Evolutionary conservation across 257 asterid genomes (phyloP).

Genomic region (Nicotiana paniculata): DNA sequence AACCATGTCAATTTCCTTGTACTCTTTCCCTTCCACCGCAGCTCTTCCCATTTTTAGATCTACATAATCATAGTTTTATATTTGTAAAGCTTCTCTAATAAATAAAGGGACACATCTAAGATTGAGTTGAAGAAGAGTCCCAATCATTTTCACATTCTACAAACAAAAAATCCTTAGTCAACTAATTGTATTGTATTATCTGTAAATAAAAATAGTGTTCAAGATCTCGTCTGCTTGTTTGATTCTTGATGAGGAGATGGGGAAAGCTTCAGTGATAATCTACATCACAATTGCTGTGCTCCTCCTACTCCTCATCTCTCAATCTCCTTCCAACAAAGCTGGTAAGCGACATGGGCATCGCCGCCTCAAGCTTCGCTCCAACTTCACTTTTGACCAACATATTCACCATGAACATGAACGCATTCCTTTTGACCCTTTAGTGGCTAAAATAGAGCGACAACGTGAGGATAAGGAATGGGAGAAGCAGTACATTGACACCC

Average conservation of each 20-base stretch:
- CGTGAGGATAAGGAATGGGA: slow-evolving; percentile 86
- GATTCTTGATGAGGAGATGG: slow-evolving; percentile 51
- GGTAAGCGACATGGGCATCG: slow-evolving; percentile 54
- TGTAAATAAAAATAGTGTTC: no score
- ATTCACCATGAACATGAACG: slow-evolving; percentile 19
- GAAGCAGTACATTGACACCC: slow-evolving; percentile 44
- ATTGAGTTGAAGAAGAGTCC: neutral
- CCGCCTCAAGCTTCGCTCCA: slow-evolving; percentile 82
- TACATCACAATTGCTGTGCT: slow-evolving; percentile 56
- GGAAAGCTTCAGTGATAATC: slow-evolving; percentile 55
- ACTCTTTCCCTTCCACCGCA: neutral
- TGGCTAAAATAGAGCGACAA: slow-evolving; percentile 74
- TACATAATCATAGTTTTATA: neutral
- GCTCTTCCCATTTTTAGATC: neutral
- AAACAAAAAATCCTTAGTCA: neutral
- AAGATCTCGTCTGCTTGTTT: no score
- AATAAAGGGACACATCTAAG: neutral
- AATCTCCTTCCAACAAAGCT: slow-evolving; percentile 42
- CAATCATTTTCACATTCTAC: neutral
- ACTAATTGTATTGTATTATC: neutral
- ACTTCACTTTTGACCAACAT: slow-evolving; percentile 46
- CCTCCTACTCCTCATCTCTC: slow-evolving; percentile 62
- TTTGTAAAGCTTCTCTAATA: neutral
- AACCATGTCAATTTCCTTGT: neutral
- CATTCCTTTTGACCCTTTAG: slow-evolving; percentile 73